Conservation (phyloP, 2,329 filamentous ascomycete genomes). For the Fusarium haematococcum region DNA sequence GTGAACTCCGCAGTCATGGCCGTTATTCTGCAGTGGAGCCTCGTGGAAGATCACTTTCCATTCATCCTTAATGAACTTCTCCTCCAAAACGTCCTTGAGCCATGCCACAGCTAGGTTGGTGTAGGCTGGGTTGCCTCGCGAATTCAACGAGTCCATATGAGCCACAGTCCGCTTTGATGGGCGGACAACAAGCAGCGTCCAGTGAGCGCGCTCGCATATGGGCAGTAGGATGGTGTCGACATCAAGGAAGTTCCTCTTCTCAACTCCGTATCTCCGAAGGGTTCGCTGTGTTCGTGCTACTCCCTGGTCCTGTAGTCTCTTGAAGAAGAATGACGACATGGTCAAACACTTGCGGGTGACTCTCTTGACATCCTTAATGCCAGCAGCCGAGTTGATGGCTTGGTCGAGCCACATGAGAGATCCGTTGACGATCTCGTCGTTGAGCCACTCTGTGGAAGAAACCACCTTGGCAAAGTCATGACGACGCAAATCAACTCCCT, state of each 20-base stretch:
- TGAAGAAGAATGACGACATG: conserved; percentile 76
- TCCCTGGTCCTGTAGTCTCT: conserved; percentile 61
- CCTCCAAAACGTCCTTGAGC: conserved; percentile 67
- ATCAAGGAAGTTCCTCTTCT: conserved; percentile 71
- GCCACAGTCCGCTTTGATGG: conserved; percentile 70
- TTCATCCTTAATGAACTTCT: conserved; percentile 65
- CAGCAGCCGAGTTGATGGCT: conserved; percentile 67
- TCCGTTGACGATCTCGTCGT: conserved; percentile 80
- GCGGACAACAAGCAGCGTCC: conserved; percentile 77
- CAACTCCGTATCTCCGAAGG: conserved; percentile 67
- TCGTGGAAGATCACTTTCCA: conserved; percentile 68
- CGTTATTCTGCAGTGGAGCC: conserved; percentile 72
- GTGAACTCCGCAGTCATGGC: conserved; percentile 82
- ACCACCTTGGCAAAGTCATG: conserved; percentile 75
- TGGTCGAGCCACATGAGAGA: conserved; percentile 71
- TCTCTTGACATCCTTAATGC: conserved; percentile 60
- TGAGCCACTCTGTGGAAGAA: conserved; percentile 72
- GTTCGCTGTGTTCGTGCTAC: conserved; percentile 63
- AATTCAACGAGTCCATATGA: conserved; percentile 76
- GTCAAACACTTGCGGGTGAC: conserved; percentile 69
- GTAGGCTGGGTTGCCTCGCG: conserved; percentile 54
- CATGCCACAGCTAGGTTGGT: conserved; percentile 62
- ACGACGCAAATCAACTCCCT: conserved; percentile 61
- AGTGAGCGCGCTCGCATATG: conserved; percentile 73
- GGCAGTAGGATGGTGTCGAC: conserved; percentile 77